A percentile compares a stretch with the other conserved stretches of the same genome.
Evolutionary conservation across 306 rosid genomes (phyloP).

Genomic region (Canavalia gladiata): DNA sequence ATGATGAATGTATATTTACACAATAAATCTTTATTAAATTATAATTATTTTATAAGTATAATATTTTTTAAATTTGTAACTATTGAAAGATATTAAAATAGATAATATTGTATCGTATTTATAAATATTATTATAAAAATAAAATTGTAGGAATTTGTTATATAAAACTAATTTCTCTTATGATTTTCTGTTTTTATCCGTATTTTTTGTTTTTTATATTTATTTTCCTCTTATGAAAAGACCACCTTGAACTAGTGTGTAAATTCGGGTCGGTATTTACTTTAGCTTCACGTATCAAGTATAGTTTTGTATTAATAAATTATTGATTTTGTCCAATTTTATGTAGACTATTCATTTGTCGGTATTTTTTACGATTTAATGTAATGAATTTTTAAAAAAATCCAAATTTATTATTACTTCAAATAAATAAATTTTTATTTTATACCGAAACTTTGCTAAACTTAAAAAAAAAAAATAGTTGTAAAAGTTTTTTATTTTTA

Average conservation of each 20-base stretch:
- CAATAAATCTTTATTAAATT: no score
- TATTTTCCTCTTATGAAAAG: not conserved
- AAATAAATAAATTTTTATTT: not conserved
- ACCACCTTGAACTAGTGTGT: not conserved
- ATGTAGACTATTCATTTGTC: not conserved
- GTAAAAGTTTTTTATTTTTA: no score
- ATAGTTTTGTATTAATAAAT: not conserved
- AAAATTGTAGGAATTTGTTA: no score
- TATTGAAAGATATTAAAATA: no score
- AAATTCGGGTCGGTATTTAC: not conserved
- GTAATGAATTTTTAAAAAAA: not conserved
- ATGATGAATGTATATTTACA: no score
- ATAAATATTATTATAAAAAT: no score
- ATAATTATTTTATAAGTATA: no score
- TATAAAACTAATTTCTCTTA: no score
- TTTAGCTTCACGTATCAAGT: not conserved
- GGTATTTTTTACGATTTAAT: not conserved
- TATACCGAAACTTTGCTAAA: not conserved
- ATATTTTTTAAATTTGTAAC: no score
- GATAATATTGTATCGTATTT: no score
- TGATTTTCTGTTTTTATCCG: not conserved
- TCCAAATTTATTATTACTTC: not conserved
- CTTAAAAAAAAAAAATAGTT: no score
- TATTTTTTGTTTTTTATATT: not conserved
- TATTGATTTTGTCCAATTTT: not conserved